Conservation (phyloP, 805 yeast species). For the Starmerella roubikii region DNA sequence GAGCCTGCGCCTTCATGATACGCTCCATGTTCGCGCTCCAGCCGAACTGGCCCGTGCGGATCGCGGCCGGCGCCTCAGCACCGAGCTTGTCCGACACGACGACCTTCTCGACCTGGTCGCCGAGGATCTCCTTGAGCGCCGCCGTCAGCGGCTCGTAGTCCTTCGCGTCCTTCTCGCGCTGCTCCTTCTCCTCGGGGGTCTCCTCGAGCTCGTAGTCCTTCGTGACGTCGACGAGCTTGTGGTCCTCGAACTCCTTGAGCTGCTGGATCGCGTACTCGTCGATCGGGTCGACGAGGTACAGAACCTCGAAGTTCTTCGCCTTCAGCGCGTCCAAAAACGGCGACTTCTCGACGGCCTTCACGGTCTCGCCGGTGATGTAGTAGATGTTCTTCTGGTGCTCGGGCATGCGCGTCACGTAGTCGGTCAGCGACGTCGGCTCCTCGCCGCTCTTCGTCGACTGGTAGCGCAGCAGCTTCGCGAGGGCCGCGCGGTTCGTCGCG, state of each 20-base stretch:
- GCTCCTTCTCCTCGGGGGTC: constrained; percentile 92
- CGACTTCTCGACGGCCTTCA: constrained; percentile 95
- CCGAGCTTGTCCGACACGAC: constrained; percentile 93
- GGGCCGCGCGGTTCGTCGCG: constrained; percentile 88
- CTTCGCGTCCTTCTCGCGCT: constrained; percentile 84
- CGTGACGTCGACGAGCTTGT: constrained; percentile 96
- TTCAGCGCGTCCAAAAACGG: constrained; percentile 98
- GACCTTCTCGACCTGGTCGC: constrained; percentile 98
- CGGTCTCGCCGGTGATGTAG: constrained; percentile 97
- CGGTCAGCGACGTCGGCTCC: constrained; percentile 87
- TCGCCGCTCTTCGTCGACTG: constrained; percentile 91
- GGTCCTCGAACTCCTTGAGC: constrained; percentile 98
- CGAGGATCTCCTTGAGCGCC: constrained; percentile 92
- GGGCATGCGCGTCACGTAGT: constrained; percentile 98
- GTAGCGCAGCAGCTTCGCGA: constrained; percentile 93
- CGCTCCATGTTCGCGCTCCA: constrained; percentile 99
- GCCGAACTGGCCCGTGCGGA: constrained; percentile 99
- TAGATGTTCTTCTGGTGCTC: constrained; percentile 99
- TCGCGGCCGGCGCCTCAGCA: constrained; percentile 94
- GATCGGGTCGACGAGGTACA: constrained; percentile 96
- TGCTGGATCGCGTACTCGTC: constrained; percentile 99
- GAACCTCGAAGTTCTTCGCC: constrained; percentile 96
- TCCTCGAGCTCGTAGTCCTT: constrained; percentile 95
- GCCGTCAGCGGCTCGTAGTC: constrained; percentile 88
- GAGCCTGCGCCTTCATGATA: constrained; percentile 99